Base-by-base conservation (phyloP, 139 green algal genomes). In the Chloropicon primus region DNA sequence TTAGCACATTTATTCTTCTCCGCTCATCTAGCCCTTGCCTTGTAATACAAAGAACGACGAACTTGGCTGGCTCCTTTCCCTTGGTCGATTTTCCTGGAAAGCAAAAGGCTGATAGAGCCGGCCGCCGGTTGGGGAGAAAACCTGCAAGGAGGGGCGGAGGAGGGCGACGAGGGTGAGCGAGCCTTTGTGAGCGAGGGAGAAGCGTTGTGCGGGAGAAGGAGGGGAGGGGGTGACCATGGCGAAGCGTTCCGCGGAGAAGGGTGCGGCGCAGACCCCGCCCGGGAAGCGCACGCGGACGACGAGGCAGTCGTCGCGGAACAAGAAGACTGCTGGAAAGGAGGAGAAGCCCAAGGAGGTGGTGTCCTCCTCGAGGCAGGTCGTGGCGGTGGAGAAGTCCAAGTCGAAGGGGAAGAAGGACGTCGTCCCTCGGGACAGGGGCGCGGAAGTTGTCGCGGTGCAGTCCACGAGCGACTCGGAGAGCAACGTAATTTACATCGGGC, bases 401-500 rank as follows among this genome's bases (percentile, higher is more conserved):
- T 62, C 41, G 10, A 62, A 62, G 41, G 41, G 10, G 41, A 62
- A 17, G 10, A 62, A 62, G 41, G 41, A 62, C 10, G 41, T 62
- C 41, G 41, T 62, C 41, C 10, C 17, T 17, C 5, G 41, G 41
- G 17, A 17, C 41, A 62, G 41, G 41, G 41, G 10, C 41, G 41
- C 5, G 41, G 41, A 62, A n/a, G 5, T 17, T 17, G 17, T 62
- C 41, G 41, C 5, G 41, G 10, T 17, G 41, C 41, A 62, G 41
- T 62, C 41, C 10, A 62, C 41, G 41, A 62, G 41, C 41, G 41
- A 62, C 17, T 62, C 41, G 41, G 41, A 62, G 41, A 62, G 41
- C 41, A 62, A 17, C 41, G 41, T 62, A 5, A 62, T 62, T 17
- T 62, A 62, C 41, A 62, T 62, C 17, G 41, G 41, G 41, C 90